Evolutionary conservation across 1,139 yeast species (phyloP).

Genomic region (Pichia cactophila): DNA sequence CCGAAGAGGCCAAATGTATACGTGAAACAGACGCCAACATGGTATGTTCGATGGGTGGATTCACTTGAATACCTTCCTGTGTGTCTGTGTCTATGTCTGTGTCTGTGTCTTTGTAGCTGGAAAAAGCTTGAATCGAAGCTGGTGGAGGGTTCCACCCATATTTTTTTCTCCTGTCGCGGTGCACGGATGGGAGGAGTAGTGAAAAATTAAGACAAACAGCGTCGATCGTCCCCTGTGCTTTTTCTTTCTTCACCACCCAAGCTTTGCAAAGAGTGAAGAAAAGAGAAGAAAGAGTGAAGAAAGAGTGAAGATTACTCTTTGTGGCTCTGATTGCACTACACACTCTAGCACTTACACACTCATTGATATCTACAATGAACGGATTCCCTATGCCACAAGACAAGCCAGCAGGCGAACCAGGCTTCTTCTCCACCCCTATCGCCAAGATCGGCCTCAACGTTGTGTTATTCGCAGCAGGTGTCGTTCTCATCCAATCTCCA

Average conservation of each 20-base stretch:
- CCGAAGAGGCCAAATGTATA: neutral
- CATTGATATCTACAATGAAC: constrained; percentile 20
- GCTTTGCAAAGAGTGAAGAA: too few species aligned
- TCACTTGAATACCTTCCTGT: too few species aligned
- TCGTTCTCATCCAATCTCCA: constrained; percentile 68
- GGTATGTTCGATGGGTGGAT: neutral
- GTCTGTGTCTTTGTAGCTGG: too few species aligned
- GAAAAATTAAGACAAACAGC: too few species aligned
- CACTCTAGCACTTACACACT: neutral
- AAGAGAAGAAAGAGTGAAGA: too few species aligned
- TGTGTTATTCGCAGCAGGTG: constrained; percentile 61
- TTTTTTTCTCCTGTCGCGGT: neutral
- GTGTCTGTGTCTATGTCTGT: too few species aligned
- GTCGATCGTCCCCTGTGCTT: too few species aligned
- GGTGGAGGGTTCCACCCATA: neutral
- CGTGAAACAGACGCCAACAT: constrained; percentile 4
- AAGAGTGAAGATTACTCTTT: too few species aligned
- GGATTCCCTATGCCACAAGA: constrained; percentile 27
- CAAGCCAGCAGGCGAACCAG: constrained; percentile 27
- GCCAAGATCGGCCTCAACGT: constrained; percentile 59
- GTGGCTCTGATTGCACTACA: too few species aligned
- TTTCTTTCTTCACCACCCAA: too few species aligned
- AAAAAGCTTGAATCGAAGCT: too few species aligned
- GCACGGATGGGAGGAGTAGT: neutral
- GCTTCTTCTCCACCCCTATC: constrained; percentile 54